Evolutionary conservation across 345 rosid species (phyloP).

Genomic region (Gossypium arboreum): DNA sequence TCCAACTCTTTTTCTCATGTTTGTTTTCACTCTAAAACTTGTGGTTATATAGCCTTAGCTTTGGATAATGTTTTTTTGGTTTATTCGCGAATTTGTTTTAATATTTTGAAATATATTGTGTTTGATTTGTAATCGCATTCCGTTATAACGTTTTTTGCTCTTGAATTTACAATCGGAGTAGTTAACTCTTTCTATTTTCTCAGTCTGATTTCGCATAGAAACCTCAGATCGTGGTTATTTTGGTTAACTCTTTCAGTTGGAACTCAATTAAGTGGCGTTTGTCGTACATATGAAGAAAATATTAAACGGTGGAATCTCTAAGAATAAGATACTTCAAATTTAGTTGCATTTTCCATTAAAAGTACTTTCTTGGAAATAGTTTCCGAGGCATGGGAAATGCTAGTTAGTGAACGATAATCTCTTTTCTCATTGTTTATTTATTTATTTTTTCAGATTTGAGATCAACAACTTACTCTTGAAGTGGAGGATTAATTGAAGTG

Average conservation of each 20-base stretch:
- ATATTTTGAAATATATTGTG: not conserved
- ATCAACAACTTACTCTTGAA: not conserved
- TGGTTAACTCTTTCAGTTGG: not conserved
- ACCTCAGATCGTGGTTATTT: not conserved
- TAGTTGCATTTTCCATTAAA: not conserved
- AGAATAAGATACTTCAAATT: not conserved
- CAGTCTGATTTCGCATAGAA: not conserved
- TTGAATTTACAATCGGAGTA: not conserved
- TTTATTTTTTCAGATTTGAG: not conserved
- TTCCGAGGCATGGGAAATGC: not conserved
- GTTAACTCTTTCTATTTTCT: not conserved
- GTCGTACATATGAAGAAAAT: not conserved
- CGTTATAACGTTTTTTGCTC: not conserved
- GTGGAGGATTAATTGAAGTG: not conserved
- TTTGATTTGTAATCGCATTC: not conserved
- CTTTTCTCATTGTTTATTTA: not conserved
- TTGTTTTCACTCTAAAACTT: not conserved
- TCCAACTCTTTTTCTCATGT: not conserved
- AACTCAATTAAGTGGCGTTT: not conserved
- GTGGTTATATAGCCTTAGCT: not conserved
- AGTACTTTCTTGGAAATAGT: not conserved
- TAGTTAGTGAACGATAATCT: not conserved
- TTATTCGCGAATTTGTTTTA: not conserved
- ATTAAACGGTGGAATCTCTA: not conserved
- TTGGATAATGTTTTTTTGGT: not conserved